Conservation (phyloP, 257 asterid species). For the Plectranthus barbatus region DNA sequence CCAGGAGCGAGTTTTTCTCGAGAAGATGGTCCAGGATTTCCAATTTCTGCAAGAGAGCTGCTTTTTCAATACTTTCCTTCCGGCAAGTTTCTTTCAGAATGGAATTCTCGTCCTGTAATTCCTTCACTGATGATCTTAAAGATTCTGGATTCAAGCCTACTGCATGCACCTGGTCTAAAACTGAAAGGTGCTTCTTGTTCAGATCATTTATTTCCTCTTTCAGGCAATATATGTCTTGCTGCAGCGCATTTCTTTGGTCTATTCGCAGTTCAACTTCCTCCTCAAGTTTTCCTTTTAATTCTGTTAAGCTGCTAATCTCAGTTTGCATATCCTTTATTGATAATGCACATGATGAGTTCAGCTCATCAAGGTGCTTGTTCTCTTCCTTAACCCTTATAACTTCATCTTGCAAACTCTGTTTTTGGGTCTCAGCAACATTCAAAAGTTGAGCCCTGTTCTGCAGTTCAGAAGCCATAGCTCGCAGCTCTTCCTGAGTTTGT, state of each 20-base stretch:
- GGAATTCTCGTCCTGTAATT: conserved; percentile 53
- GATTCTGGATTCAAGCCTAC: conserved; percentile 58
- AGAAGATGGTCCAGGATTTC: conserved; percentile 67
- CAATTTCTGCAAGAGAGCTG: conserved; percentile 61
- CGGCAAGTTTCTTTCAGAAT: conserved; percentile 43
- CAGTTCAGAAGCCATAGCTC: conserved; percentile 58
- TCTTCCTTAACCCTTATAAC: conserved; percentile 57
- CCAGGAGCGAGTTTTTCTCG: conserved; percentile 74
- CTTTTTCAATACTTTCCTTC: conserved; percentile 55
- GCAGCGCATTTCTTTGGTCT: conserved; percentile 88
- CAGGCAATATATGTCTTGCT: conserved; percentile 89
- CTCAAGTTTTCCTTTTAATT: conserved; percentile 59
- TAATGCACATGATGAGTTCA: conserved; percentile 50
- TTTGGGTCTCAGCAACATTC: conserved; percentile 43
- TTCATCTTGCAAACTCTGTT: conserved; percentile 61
- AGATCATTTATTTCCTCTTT: conserved; percentile 74
- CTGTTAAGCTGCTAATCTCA: conserved; percentile 55
- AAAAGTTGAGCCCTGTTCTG: conserved; percentile 60
- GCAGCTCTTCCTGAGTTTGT: conserved; percentile 81
- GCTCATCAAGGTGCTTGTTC: conserved; percentile 55
- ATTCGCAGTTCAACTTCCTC: conserved; percentile 85
- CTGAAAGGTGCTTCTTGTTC: conserved; percentile 40
- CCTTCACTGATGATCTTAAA: conserved; percentile 53
- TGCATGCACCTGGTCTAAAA: conserved; percentile 59
- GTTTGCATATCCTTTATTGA: conserved; percentile 60